Percentiles rank a stretch among this genome's conserved stretches.
Evolutionary conservation across 2,329 filamentous ascomycete species (phyloP).

Genomic region (Alternaria sp.): DNA sequence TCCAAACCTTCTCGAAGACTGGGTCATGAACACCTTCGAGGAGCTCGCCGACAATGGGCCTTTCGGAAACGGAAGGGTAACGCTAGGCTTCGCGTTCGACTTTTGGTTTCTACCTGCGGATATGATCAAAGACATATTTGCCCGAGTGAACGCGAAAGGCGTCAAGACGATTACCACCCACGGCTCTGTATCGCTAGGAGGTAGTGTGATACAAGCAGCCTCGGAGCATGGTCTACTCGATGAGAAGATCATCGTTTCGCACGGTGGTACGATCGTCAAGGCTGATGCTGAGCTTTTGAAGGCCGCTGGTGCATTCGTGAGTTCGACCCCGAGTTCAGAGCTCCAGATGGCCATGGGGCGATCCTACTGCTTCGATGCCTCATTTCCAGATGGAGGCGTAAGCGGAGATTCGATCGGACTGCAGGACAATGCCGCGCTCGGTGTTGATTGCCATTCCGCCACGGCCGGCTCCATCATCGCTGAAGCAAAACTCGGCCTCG

Average conservation of each 20-base stretch:
- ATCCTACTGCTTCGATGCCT: conserved; percentile 47
- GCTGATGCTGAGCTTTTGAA: conserved; percentile 48
- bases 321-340: conserved; percentile 59
- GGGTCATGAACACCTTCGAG: conserved; percentile 49
- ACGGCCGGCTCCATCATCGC: conserved; percentile 54
- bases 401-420: conserved; percentile 23
- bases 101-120: conserved; percentile 50
- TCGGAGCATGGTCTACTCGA: conserved; percentile 50
- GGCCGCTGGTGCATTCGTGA: conserved; percentile 47
- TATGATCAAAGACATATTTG: conserved; percentile 48
- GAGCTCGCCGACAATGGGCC: conserved; percentile 40
- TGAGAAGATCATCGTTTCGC: conserved; percentile 53
- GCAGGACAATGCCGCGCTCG: conserved; percentile 56
- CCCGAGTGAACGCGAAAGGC: conserved; percentile 42
- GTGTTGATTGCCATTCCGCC: conserved; percentile 63
- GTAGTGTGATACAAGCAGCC: conserved; percentile 28
- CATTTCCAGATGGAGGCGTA: conserved; percentile 20
- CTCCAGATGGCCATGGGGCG: conserved; percentile 56
- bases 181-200: conserved; percentile 20
- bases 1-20: conserved; percentile 56
- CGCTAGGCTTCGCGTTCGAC: conserved; percentile 55
- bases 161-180: conserved; percentile 55
- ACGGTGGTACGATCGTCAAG: conserved; percentile 43
- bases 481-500: conserved; percentile 62
- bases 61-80: conserved; percentile 44